A percentile compares a stretch with the other conserved stretches of the same genome.
These are phyloP conservation scores for Calonectria leucothoes DNA, from an alignment of 2,329 filamentous ascomycete species.

Conservation along the genomic window DNA sequence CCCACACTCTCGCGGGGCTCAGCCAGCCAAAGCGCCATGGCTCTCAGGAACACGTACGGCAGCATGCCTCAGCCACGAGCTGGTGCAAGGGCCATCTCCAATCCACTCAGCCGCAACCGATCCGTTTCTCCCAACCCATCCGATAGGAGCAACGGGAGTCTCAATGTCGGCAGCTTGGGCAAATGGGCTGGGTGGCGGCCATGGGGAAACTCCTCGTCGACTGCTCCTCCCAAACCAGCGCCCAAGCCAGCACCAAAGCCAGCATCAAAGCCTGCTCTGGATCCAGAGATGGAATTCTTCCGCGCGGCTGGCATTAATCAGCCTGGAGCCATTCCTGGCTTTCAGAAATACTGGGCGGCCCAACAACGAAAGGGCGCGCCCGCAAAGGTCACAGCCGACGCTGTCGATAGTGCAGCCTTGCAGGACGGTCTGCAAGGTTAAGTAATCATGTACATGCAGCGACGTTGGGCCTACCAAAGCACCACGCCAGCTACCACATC, in stretches of 20 bases:
- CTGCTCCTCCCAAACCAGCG: conserved; percentile 27
- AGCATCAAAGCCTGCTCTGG: conserved; percentile 34
- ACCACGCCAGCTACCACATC: background rate
- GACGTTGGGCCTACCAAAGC: background rate
- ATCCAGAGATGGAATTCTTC: conserved; percentile 52
- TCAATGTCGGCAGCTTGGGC: conserved; percentile 47
- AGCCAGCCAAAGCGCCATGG: conserved; percentile 62
- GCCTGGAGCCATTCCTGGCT: conserved; percentile 78
- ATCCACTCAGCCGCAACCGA: conserved; percentile 45
- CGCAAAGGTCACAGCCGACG: conserved; percentile 67
- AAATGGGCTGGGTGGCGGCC: conserved; percentile 63
- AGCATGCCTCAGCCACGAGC: conserved; percentile 46
- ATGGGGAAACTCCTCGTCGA: conserved; percentile 49
- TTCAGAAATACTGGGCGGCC: conserved; percentile 67
- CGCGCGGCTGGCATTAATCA: conserved; percentile 83
- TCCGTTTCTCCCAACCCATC: conserved; percentile 42
- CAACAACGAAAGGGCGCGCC: conserved; percentile 64
- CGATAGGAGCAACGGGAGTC: conserved; percentile 30
- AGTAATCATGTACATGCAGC: conserved; percentile 9
- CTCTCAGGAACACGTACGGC: conserved; percentile 68
- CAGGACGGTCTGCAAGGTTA: conserved; percentile 63
- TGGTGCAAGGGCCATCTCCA: conserved; percentile 45
- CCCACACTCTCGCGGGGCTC: conserved; percentile 64
- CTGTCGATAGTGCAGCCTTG: conserved; percentile 70
- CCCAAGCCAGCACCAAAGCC: conserved; percentile 39